These are phyloP conservation scores for Amorphotheca resinae DNA, from an alignment of 495 filamentous ascomycete genomes.

Conservation along the genomic window DNA sequence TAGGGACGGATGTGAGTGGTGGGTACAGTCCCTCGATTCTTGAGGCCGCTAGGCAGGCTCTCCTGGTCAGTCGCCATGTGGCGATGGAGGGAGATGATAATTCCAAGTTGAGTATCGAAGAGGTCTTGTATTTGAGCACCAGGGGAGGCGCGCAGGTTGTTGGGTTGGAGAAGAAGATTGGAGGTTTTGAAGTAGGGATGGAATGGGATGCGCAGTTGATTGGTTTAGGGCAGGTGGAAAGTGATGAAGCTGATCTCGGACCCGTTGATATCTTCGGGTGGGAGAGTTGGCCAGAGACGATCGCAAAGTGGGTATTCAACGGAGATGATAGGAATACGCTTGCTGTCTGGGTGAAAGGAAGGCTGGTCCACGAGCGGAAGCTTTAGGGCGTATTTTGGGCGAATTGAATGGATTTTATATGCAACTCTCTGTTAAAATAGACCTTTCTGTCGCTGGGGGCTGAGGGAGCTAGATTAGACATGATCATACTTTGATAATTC, in stretches of 20 bases:
- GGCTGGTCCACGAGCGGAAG: constrained; percentile 53
- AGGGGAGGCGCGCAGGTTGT: constrained; percentile 67
- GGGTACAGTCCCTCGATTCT: constrained; percentile 72
- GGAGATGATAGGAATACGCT: constrained; percentile 76
- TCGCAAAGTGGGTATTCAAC: constrained; percentile 83
- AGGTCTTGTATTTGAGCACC: constrained; percentile 80
- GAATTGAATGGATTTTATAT: not conserved
- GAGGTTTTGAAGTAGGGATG: constrained; percentile 74
- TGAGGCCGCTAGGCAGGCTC: constrained; percentile 66
- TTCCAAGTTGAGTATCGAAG: constrained; percentile 62
- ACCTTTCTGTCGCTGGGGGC: not conserved
- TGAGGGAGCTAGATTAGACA: not conserved
- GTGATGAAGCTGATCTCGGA: constrained; percentile 24
- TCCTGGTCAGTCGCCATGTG: constrained; percentile 57
- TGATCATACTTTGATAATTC: not conserved
- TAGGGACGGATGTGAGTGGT: constrained; percentile 84
- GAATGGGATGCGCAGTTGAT: constrained; percentile 81
- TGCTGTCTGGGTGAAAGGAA: constrained; percentile 69
- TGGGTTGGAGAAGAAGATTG: constrained; percentile 53
- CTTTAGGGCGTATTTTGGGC: not conserved
- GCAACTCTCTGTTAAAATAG: not conserved
- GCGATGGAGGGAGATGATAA: constrained; percentile 31
- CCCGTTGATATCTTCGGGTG: constrained; percentile 78
- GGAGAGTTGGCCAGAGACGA: constrained; percentile 61
- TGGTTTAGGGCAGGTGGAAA: constrained; percentile 35